Conservation (phyloP, 208 protist species). For the Leishmania braziliensis region DNA sequence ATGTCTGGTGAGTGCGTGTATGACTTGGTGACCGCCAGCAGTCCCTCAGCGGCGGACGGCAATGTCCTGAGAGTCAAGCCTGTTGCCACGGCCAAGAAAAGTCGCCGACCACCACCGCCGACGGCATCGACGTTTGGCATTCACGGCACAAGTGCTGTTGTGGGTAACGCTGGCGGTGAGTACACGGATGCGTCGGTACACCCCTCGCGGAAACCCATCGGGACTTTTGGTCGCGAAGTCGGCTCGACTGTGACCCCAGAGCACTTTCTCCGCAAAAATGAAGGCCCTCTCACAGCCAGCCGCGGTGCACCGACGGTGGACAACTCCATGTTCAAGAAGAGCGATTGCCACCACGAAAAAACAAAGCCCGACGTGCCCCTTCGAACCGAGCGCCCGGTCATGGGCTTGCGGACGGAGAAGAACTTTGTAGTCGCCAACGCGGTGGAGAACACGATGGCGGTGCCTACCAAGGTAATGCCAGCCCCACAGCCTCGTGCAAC, state of each 20-base stretch:
- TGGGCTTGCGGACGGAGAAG: constrained; percentile 94
- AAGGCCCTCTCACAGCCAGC: constrained; percentile 70
- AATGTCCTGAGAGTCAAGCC: constrained; percentile 3
- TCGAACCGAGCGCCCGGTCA: constrained; percentile 88
- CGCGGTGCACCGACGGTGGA: constrained; percentile 78
- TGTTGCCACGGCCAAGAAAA: constrained; percentile 32
- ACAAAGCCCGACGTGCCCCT: constrained; percentile 71
- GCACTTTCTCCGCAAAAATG: constrained; percentile 83
- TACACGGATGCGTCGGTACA: constrained; percentile 79
- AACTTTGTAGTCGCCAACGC: constrained; percentile 95
- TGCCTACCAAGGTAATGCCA: constrained; percentile 74
- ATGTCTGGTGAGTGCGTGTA: constrained; percentile 92
- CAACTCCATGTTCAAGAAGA: constrained; percentile 75
- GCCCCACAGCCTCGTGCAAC: constrained; percentile 49
- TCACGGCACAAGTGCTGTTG: constrained; percentile 84
- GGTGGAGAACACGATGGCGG: constrained; percentile 91
- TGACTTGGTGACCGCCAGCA: constrained; percentile 67
- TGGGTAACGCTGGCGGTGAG: constrained; percentile 83
- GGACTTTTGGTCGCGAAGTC: constrained; percentile 78
- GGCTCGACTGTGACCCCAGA: constrained; percentile 57
- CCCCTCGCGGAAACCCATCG: constrained; percentile 77
- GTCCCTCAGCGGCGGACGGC: constrained; percentile 9
- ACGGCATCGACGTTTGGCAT: constrained; percentile 89
- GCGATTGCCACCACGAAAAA: constrained; percentile 54
- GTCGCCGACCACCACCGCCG: constrained; percentile 59